A percentile compares a stretch with the other conserved stretches of the same genome.
Evolutionary conservation across 768 basidiomycete species (phyloP).

Genomic region (Russula virescens): DNA sequence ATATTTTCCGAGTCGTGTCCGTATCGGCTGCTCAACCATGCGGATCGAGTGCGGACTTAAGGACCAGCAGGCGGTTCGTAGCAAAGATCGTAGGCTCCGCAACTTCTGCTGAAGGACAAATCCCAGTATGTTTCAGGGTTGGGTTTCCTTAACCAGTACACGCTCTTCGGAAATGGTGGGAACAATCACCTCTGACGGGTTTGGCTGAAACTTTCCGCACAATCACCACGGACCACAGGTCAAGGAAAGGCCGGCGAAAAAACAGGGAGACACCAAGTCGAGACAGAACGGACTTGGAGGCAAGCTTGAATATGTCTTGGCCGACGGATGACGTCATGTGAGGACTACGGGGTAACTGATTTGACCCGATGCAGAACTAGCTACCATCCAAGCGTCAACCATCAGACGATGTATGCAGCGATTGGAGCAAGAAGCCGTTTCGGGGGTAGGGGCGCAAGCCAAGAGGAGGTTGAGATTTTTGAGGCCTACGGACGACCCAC

Average conservation of each 20-base stretch:
- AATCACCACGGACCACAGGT: not conserved
- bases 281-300: not conserved
- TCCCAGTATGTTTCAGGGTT: not conserved
- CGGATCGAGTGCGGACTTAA: constrained; percentile 1
- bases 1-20: too few relatives aligned
- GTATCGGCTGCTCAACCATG: not conserved
- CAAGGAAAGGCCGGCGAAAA: not conserved
- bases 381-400: too few relatives aligned
- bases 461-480: too few relatives aligned
- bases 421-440: too few relatives aligned
- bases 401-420: too few relatives aligned
- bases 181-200: not conserved
- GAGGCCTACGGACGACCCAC: too few relatives aligned
- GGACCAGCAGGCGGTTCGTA: not conserved
- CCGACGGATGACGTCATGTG: too few relatives aligned
- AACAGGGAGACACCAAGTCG: not conserved
- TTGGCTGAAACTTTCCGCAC: not conserved
- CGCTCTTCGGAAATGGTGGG: not conserved
- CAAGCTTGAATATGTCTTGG: not conserved
- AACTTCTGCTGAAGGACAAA: not conserved
- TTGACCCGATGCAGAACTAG: too few relatives aligned
- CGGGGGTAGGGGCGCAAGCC: too few relatives aligned
- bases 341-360: too few relatives aligned
- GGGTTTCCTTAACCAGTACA: not conserved
- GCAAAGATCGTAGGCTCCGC: not conserved